phyloP scores from a whole-genome alignment of 345 rosid genomes.

The Brassica incana region DNA sequence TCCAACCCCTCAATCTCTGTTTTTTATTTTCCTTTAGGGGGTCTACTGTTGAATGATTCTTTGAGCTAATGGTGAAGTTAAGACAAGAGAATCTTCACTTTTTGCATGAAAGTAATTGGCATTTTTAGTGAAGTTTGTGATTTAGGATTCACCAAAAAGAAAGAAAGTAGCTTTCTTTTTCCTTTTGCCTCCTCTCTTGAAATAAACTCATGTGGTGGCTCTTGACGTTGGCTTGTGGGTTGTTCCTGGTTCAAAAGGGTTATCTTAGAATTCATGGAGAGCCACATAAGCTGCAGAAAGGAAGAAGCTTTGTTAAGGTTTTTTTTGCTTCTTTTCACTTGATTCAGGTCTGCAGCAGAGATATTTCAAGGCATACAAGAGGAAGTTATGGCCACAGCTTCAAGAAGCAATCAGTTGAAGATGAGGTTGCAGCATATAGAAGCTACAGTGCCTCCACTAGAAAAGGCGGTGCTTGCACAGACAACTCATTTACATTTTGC shows the following conservation, averaged over 20 bases:
- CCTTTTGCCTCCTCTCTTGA: neutral
- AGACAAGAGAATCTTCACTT: conserved; percentile 28
- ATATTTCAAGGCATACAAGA: conserved; percentile 95
- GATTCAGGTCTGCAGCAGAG: conserved; percentile 84
- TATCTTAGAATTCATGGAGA: neutral
- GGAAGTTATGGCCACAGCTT: conserved; percentile 71
- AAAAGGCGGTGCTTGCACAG: conserved; percentile 76
- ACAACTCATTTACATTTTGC: conserved; percentile 91
- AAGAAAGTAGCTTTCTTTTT: conserved; percentile 3
- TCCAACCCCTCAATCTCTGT: neutral
- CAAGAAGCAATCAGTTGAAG: conserved; percentile 76
- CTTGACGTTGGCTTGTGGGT: neutral
- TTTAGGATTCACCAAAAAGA: conserved; percentile 10
- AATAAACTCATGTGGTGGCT: neutral
- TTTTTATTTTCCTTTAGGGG: neutral
- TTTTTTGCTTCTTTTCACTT: neutral
- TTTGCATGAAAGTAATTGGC: conserved; percentile 23
- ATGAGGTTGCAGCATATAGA: conserved; percentile 76
- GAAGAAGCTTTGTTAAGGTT: neutral
- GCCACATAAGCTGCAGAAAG: neutral
- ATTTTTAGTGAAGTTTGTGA: conserved; percentile 7
- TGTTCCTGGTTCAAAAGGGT: conserved; percentile 15
- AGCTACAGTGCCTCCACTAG: conserved; percentile 77
- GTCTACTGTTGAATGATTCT: conserved; percentile 36
- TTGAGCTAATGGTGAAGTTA: conserved; percentile 32